These are phyloP conservation scores for Colletotrichum sp. DNA, from an alignment of 2,329 filamentous ascomycete species.

Conservation along the genomic window DNA sequence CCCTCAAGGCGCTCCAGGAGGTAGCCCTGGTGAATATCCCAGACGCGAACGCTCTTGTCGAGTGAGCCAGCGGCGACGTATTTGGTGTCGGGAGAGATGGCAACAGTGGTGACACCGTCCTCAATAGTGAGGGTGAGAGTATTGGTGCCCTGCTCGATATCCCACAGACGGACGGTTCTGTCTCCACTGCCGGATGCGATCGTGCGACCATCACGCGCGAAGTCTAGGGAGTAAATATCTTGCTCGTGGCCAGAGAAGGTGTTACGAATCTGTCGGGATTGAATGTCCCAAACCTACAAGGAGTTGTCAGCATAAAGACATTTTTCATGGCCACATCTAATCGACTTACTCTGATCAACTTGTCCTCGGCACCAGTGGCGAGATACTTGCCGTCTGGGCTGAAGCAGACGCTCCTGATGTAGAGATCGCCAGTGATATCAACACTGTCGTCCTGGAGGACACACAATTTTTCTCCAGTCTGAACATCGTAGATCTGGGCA, in stretches of 20 bases:
- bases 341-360: conserved; percentile 83
- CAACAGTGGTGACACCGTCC: conserved; percentile 96
- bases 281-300: conserved; percentile 90
- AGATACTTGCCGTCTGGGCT: conserved; percentile 94
- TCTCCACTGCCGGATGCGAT: conserved; percentile 97
- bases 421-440: conserved; percentile 88
- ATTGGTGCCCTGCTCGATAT: conserved; percentile 83
- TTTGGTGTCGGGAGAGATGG: conserved; percentile 93
- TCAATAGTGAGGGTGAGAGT: conserved; percentile 89
- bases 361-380: conserved; percentile 96
- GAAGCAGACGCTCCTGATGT: conserved; percentile 98
- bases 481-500: conserved; percentile 98
- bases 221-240: conserved; percentile 97
- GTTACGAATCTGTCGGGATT: conserved; percentile 80
- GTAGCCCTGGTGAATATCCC: conserved; percentile 87
- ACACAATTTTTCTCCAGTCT: conserved; percentile 84
- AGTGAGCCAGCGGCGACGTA: conserved; percentile 94
- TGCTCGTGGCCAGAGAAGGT: conserved; percentile 98
- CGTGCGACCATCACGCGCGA: conserved; percentile 88
- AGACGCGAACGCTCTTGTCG: conserved; percentile 97
- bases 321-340: not conserved
- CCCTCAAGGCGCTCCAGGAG: conserved; percentile 92
- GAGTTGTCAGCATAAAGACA: conserved; percentile 8
- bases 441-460: conserved; percentile 88
- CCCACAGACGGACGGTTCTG: conserved; percentile 93